Evolutionary conservation across 805 yeast species (phyloP), one percentile per base, ranked within the genome.

Genomic region (Wickerhamiella vanderwaltii): DNA sequence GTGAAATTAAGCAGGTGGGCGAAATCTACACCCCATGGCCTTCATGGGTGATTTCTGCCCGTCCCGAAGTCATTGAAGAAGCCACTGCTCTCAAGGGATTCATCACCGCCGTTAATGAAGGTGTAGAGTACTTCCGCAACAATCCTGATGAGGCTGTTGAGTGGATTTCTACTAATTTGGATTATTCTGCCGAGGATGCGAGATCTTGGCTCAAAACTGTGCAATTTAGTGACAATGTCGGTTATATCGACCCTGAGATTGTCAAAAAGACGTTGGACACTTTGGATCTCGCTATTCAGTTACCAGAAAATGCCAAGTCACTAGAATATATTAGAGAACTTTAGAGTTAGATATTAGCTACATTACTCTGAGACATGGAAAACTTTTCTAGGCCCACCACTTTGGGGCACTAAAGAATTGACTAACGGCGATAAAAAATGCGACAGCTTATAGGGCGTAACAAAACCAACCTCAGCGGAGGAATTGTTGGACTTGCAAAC

Each of bases 11-110:
- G 61, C 66, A 72, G 50, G 76, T 86, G 46, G 96, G 94, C 12
- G 83, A 81, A 49, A 85, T 86, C 44, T 82, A 80, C 61, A 86
- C 96, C 0, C 96, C 96, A 15, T 86, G 96, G 96, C 88, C 95
- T 9, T 81, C 94, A 2, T 86, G 95, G 95, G 87, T 84, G 12
- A 68, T 85, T 37, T 73, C 75, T 16, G 75, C 75, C 4, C 60
- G 68, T 41, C 54, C 62, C 12, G 64, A 62, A n/a, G 50, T 69
- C 4, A 50, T 67, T 26, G 58, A 56, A 5, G 51, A 54, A n/a
- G 49, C 51, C 9, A 51, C 53, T 19, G 57, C 53, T 4, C 50
- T 69, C 31, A 43, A 45, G 3, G 51, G 50, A 2, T 78, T 85
- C 46, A 48, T 76, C 37, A 51, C 56, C 2, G 77, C 77, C 1